Evolutionary conservation across 2,329 filamentous ascomycete species (phyloP), one percentile per base, ranked within the genome.

Genomic region (Fusarium sp.): DNA sequence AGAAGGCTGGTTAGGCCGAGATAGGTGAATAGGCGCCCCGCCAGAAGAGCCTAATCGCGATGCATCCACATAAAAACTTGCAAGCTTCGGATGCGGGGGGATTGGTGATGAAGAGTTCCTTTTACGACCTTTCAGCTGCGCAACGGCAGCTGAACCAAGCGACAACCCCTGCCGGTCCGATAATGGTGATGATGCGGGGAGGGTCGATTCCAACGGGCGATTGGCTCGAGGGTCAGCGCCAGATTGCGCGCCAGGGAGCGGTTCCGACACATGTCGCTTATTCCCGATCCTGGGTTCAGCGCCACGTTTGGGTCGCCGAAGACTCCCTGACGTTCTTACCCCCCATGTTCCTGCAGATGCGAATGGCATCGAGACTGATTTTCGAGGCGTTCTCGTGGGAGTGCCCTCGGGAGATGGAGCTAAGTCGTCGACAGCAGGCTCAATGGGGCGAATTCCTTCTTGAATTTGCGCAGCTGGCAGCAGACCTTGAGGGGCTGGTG

Each of bases 301-400:
- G 56, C 78, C 79, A 58, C 82, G 80, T 73, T 86, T 88, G 28
- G 80, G 76, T 22, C 82, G 82, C 44, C 85, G 82, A 49, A 88
- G 70, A 74, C 86, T 88, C 51, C 84, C 81, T 8, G 76, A 74
- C 71, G 56, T 54, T 40, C 78, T 83, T 31, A 83, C 76, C 61
- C 87, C 83, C 85, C 85, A 88, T 45, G 77, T 82, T 45, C 77
- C 79, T 13, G 85, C 80, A 2, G 85, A 84, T 58, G 79, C 79
- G 58, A 89, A 85, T 51, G 86, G 84, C 79, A 86, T 83, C 13
- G 87, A 88, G 25, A 85, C 76, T 13, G 86, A 87, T 56, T 83
- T 80, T 50, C 78, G 80, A 11, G 82, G 76, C 46, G 74, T 77
- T 65, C 79, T 81, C 7, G 79, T 76, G 3, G 80, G 78, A 2